Evolutionary conservation across 176 grass and related monocot genomes (phyloP), one percentile per base, ranked within the genome.

Genomic region (Paspalum vaginatum): DNA sequence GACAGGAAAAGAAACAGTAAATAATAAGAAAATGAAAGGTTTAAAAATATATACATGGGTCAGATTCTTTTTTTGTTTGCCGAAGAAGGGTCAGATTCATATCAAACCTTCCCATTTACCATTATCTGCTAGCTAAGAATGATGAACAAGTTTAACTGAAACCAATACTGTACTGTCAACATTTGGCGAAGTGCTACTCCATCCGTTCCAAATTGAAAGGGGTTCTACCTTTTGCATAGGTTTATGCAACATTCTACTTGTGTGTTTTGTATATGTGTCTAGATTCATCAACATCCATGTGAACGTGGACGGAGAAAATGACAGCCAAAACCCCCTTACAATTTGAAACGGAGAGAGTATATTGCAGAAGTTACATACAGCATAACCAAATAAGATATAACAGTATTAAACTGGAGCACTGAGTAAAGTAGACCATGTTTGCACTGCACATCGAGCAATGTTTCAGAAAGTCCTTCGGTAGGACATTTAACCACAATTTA

Each of bases 401-500:
- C 44, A 63, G 18, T 52, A 41, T 4, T 74, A 13, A 9, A 65
- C 60, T 52, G 16, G 76, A 78, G 47, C 16, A 20, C 16, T 49
- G 58, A 63, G 13, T 46, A 76, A 75, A 59, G 71, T 32, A 32
- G 71, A 5, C 38, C 52, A 74, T 52, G 10, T 40, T 52, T 46
- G 46, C 59, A 21, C 11, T 43, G 20, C 45, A 61, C 11, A 52
- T 44, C 54, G 70, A 64, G 71, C 13, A 81, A 68, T 13, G 74
- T 65, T 46, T 17, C 17, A 69, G 21, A 70, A 54, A 55, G 27
- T 79, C 61, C 4, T 75, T 59, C 26, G n/a, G 24, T 42, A 20
- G 8, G 56, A 66, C n/a, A 86, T 79, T 56, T 49, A 48, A 74
- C 24, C 52, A 80, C 48, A 62, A 21, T 58, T 49, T 47, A 67